Conservation (phyloP, 2,329 filamentous ascomycete genomes). For the Byssothecium circinans region DNA sequence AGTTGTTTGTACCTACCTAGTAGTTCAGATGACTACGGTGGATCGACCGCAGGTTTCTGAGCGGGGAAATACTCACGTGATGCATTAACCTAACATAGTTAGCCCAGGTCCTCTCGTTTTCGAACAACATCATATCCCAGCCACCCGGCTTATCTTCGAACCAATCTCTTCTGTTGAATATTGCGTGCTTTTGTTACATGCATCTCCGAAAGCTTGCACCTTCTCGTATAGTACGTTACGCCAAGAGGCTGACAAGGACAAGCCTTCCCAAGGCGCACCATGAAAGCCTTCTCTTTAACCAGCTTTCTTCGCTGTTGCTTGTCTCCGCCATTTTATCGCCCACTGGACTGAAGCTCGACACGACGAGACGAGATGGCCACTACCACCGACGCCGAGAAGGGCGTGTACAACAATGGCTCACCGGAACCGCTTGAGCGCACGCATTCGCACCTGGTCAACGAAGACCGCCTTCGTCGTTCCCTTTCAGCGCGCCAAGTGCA, state of each 20-base stretch:
- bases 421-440: not conserved
- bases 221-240: too few species aligned
- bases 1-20: too few species aligned
- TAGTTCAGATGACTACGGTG: too few species aligned
- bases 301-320: conserved; percentile 5
- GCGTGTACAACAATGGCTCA: not conserved
- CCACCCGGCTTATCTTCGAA: not conserved
- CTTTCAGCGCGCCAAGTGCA: conserved; percentile 55
- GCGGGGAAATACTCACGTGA: too few species aligned
- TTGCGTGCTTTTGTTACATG: conserved; percentile 26
- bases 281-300: conserved; percentile 22
- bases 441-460: conserved; percentile 19
- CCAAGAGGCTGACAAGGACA: conserved; percentile 1
- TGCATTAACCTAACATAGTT: too few species aligned
- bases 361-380: not conserved
- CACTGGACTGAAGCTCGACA: not conserved
- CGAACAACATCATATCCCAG: too few species aligned
- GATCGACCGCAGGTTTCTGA: too few species aligned
- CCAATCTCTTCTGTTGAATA: conserved; percentile 22
- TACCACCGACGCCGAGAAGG: conserved; percentile 2
- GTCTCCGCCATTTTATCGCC: not conserved
- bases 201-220: not conserved
- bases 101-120: too few species aligned
- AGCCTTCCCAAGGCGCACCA: conserved; percentile 26
- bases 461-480: conserved; percentile 28